Conservation (phyloP, 768 basidiomycete genomes). For the Dacryopinax spathularia region DNA sequence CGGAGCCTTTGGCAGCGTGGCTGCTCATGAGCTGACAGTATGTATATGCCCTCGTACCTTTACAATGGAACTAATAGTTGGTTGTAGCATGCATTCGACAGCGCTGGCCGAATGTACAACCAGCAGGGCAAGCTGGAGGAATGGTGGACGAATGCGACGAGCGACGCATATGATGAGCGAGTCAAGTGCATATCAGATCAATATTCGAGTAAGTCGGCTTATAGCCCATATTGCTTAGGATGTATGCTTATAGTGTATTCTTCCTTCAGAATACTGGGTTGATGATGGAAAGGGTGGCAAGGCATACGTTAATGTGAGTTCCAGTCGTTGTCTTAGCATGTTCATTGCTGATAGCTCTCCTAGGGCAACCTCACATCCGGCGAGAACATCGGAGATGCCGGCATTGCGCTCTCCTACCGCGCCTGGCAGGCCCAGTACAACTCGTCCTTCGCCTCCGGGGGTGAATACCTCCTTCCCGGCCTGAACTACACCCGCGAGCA, state of each 20-base stretch:
- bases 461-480: slow-evolving; percentile 70
- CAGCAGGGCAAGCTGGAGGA: slow-evolving; percentile 72
- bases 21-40: slow-evolving; percentile 83
- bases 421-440: slow-evolving; percentile 78
- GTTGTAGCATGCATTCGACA: slow-evolving; percentile 76
- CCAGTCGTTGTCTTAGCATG: neutral
- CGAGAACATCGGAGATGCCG: slow-evolving; percentile 81
- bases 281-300: slow-evolving; percentile 73
- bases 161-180: slow-evolving; percentile 63
- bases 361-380: slow-evolving; percentile 55
- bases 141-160: slow-evolving; percentile 89
- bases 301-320: slow-evolving; percentile 67
- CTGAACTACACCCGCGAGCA: slow-evolving; percentile 72
- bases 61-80: neutral
- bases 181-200: slow-evolving; percentile 85
- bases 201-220: slow-evolving; percentile 48
- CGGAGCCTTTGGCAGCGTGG: slow-evolving; percentile 84
- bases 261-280: slow-evolving; percentile 51
- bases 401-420: slow-evolving; percentile 70
- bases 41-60: slow-evolving; percentile 15
- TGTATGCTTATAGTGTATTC: slow-evolving; percentile 8
- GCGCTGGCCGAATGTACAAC: slow-evolving; percentile 79
- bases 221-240: neutral
- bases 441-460: slow-evolving; percentile 40
- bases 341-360: slow-evolving; percentile 11